Evolutionary conservation across 2,329 filamentous ascomycete genomes (phyloP), one percentile per base, ranked within the genome.

Genomic region (Colletotrichum destructivum): DNA sequence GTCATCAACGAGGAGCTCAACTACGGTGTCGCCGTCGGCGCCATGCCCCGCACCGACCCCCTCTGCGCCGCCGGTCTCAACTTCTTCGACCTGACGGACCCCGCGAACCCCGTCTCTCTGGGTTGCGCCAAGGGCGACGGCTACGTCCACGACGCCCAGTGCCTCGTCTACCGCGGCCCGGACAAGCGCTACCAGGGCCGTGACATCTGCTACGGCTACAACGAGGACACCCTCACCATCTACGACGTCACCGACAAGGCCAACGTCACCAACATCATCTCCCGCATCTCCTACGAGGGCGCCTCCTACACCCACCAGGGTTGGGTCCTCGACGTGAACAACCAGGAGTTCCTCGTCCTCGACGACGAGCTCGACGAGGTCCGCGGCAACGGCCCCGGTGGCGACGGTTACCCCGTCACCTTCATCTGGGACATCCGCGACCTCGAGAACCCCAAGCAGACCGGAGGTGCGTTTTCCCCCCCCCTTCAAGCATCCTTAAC

Each of bases 141-240:
- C 1, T 90, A 90, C 63, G 88, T 90, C 2, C 89, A 90, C 75
- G 88, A 91, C 71, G 89, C 88, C 0, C 88, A 90, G 76, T 90
- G 88, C 72, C 78, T 90, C 35, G 84, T 86, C 40, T 89, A 89
- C 76, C 83, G 82, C 9, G 88, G 88, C 0, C 87, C 88, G 0
- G 84, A 89, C 71, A 79, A 78, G 31, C 75, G 81, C 31, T 89
- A 85, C 77, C 77, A 79, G 4, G 86, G 84, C 31, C 81, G 79
- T 2, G 86, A 89, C 65, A 88, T 89, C 75, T 89, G 88, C 83
- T 89, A 88, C 75, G 86, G 83, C 70, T 89, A 87, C 81, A 88
- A 89, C 75, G 85, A 87, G 72, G 85, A 87, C 74, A 84, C 83
- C 0, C 78, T 88, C 44, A 88, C 86, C n/a, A 86, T 88, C 52